These are phyloP conservation scores for Boletus sp. DNA, from an alignment of 768 basidiomycete species.

Conservation along the genomic window DNA sequence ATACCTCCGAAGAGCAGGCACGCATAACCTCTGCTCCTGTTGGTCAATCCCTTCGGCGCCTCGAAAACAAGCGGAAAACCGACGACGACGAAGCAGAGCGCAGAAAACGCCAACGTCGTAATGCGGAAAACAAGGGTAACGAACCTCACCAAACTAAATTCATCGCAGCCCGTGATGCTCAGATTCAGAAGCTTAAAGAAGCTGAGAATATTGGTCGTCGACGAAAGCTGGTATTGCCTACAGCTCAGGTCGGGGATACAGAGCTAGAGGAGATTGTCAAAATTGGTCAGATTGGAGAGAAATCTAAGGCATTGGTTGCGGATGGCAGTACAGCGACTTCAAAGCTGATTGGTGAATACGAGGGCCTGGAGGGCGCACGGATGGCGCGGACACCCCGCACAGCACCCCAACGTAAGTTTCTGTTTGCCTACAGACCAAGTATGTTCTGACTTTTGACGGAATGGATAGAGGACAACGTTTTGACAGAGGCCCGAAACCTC, in stretches of 20 bases:
- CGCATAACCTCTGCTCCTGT: conserved; percentile 84
- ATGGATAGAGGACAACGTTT: conserved; percentile 82
- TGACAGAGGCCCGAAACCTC: conserved; percentile 93
- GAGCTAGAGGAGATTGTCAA: conserved; percentile 99
- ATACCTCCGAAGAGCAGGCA: conserved; percentile 90
- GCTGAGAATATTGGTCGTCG: conserved; percentile 92
- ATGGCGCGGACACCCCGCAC: conserved; percentile 96
- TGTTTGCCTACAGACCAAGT: not conserved
- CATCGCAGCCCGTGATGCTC: conserved; percentile 93
- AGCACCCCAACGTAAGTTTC: conserved; percentile 80
- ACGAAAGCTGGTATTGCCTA: conserved; percentile 78
- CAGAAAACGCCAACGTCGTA: conserved; percentile 80
- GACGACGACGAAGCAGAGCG: conserved; percentile 93
- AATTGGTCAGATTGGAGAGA: conserved; percentile 91
- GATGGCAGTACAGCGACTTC: conserved; percentile 82
- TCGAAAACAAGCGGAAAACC: conserved; percentile 93
- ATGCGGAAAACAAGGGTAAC: conserved; percentile 59
- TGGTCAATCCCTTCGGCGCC: conserved; percentile 84
- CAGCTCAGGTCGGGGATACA: conserved; percentile 88
- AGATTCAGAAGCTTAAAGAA: conserved; percentile 97
- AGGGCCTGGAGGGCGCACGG: conserved; percentile 79
- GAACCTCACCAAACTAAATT: conserved; percentile 86
- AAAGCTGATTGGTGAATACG: conserved; percentile 88
- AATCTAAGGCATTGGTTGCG: conserved; percentile 78
- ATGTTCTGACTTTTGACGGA: conserved; percentile 7